Evolutionary conservation across 768 basidiomycete genomes (phyloP).

Genomic region (Russula olivacea): DNA sequence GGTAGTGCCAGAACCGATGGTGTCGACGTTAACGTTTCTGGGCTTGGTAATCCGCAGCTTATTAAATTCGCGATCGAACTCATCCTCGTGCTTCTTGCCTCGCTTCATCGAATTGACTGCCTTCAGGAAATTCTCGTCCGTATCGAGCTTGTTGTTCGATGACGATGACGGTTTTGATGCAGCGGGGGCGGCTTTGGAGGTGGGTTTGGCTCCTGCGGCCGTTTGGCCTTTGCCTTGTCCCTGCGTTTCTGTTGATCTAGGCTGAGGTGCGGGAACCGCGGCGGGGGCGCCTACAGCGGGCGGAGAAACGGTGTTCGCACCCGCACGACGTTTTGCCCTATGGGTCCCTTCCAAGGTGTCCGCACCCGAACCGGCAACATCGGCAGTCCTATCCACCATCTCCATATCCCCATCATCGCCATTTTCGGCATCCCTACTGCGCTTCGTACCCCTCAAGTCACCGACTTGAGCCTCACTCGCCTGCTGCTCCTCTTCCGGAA

Average conservation of each 20-base stretch:
- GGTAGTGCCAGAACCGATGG: slow-evolving; percentile 24
- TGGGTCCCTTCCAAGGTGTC: neutral
- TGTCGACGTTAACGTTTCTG: slow-evolving; percentile 26
- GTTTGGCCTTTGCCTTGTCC: neutral
- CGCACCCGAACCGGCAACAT: neutral
- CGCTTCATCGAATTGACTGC: slow-evolving; percentile 64
- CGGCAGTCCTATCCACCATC: neutral
- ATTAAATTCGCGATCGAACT: slow-evolving; percentile 72
- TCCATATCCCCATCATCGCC: neutral
- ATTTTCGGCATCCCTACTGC: neutral
- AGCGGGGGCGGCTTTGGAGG: neutral
- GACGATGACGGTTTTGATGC: neutral
- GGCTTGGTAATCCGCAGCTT: slow-evolving; percentile 62
- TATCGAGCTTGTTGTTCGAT: slow-evolving; percentile 36
- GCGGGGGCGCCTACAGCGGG: neutral
- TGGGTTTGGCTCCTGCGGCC: neutral
- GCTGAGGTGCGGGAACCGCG: neutral
- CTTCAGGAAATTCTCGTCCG: slow-evolving; percentile 56
- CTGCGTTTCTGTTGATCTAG: neutral
- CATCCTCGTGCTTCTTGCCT: slow-evolving; percentile 59
- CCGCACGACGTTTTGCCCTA: slow-evolving; percentile 15
- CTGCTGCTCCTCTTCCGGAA: slow-evolving; percentile 20
- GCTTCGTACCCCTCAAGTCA: slow-evolving; percentile 11
- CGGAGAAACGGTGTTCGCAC: neutral
- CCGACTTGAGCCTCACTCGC: slow-evolving; percentile 3